Evolutionary conservation across 1,139 yeast genomes (phyloP), one percentile per base, ranked within the genome.

Genomic region (Suhomyces choctaworum): DNA sequence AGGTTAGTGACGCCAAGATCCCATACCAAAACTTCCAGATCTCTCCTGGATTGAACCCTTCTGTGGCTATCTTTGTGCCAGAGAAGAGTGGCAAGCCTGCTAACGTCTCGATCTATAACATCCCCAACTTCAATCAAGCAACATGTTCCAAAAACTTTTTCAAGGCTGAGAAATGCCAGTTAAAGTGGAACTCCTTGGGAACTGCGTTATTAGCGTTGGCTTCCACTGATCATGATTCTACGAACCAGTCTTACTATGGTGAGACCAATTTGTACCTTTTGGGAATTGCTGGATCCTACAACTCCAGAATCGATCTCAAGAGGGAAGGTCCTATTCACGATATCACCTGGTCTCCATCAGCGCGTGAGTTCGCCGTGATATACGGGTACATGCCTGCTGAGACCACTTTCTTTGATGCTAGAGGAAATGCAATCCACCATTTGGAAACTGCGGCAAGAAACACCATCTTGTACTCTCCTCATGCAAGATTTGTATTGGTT

Each of bases 341-440:
- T 59, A 85, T 92, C 47, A 82, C 95, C 22, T 94, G 99, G 99
- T 85, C 96, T 19, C 97, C 97, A 41, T 81, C 90, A 35, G 88
- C 96, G 14, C 77, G 96, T 51, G 97, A 92, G 66, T 94, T 94
- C 67, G 97, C 97, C 40, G 98, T 92, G 32, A 89, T 86, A 42
- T 90, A 90, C 57, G 99, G 98, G 23, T 90, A 77, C 63, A 94
- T 94, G 98, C 99, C 99, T 2, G 88, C 97, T 17, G 86, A 86
- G 54, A 89, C 97, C 17, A 82, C 96, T 9, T 88, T 94, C 55
- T 92, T 92, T 56, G 97, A 94, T 64, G 81, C 95, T 19, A 79
- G 97, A 54, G 99, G 98, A 46, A 87, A 89, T 58, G 73, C 82
- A 24, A 82, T 89, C 44, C 87, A 84, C 60, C 77, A 89, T 2